Evolutionary conservation across 2,329 filamentous ascomycete species (phyloP).

Genomic region (Monilinia aucupariae): DNA sequence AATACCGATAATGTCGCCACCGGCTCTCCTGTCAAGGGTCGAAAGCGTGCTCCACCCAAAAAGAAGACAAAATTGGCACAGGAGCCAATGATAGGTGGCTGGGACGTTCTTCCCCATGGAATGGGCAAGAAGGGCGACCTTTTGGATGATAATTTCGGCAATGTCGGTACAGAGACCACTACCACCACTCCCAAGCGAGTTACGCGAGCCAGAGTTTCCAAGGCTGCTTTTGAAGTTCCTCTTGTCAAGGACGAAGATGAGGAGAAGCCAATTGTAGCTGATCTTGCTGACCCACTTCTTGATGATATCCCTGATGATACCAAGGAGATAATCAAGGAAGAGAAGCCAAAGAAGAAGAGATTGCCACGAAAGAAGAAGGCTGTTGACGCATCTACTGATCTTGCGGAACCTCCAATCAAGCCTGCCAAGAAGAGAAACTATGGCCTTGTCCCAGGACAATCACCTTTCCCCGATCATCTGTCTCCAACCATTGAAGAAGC

Average conservation of each 20-base stretch:
- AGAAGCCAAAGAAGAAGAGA: slow-evolving; percentile 19
- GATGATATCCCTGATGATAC: background rate
- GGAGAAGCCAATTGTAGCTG: slow-evolving; percentile 1
- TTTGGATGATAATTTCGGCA: slow-evolving; percentile 15
- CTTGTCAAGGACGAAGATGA: slow-evolving; percentile 7
- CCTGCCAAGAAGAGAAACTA: slow-evolving; percentile 40
- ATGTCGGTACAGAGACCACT: background rate
- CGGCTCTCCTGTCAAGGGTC: background rate
- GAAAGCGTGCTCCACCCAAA: slow-evolving; percentile 18
- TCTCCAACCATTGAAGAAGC: slow-evolving; percentile 65
- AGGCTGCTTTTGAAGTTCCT: background rate
- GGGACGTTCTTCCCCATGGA: slow-evolving; percentile 51
- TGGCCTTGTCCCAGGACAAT: slow-evolving; percentile 48
- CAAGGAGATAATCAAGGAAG: background rate
- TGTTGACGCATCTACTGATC: slow-evolving; percentile 14
- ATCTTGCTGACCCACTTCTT: background rate
- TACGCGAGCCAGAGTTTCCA: background rate
- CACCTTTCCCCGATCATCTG: slow-evolving; percentile 63
- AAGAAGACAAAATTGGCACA: slow-evolving; percentile 12
- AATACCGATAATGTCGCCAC: slow-evolving; percentile 5
- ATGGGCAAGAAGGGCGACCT: slow-evolving; percentile 39
- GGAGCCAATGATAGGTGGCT: slow-evolving; percentile 23
- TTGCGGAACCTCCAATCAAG: slow-evolving; percentile 6
- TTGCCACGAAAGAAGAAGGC: slow-evolving; percentile 7
- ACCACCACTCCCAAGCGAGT: background rate